These are phyloP conservation scores for Aeminium ludgeri DNA, from an alignment of 495 filamentous ascomycete genomes.

Conservation along the genomic window DNA sequence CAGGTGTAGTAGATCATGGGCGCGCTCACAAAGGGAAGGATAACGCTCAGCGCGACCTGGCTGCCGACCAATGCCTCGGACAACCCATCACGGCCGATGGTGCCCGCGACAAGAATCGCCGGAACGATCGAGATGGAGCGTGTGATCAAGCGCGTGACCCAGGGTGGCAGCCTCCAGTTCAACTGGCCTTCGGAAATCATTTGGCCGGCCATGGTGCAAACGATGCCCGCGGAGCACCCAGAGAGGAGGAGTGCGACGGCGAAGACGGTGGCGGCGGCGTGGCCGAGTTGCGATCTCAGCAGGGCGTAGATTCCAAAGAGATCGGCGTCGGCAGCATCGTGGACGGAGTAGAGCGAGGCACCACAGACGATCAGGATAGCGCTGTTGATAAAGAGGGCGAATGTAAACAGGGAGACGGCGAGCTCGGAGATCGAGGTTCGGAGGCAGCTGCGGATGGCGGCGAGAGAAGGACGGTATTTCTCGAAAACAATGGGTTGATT, in stretches of 20 bases:
- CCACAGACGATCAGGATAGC: constrained; percentile 82
- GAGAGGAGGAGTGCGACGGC: constrained; percentile 64
- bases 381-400: constrained; percentile 83
- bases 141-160: constrained; percentile 55
- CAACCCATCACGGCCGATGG: constrained; percentile 54
- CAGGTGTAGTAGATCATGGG: constrained; percentile 83
- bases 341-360: constrained; percentile 47
- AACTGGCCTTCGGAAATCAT: constrained; percentile 70
- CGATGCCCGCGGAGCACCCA: constrained; percentile 59
- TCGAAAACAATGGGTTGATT: constrained; percentile 1
- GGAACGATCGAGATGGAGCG: constrained; percentile 61
- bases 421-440: constrained; percentile 61
- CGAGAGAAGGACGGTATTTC: constrained; percentile 58
- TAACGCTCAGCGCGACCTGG: constrained; percentile 67
- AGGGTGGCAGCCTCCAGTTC: constrained; percentile 51
- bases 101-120: constrained; percentile 65
- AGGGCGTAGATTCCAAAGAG: constrained; percentile 74
- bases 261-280: constrained; percentile 58
- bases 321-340: constrained; percentile 44
- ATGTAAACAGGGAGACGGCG: constrained; percentile 64
- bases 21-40: constrained; percentile 65
- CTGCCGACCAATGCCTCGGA: constrained; percentile 55
- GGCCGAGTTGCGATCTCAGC: constrained; percentile 49
- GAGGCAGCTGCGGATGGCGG: constrained; percentile 62
- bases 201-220: constrained; percentile 71